Evolutionary conservation across 192 early-diverging fungal genomes (phyloP).

Genomic region (Coemansia sp.): DNA sequence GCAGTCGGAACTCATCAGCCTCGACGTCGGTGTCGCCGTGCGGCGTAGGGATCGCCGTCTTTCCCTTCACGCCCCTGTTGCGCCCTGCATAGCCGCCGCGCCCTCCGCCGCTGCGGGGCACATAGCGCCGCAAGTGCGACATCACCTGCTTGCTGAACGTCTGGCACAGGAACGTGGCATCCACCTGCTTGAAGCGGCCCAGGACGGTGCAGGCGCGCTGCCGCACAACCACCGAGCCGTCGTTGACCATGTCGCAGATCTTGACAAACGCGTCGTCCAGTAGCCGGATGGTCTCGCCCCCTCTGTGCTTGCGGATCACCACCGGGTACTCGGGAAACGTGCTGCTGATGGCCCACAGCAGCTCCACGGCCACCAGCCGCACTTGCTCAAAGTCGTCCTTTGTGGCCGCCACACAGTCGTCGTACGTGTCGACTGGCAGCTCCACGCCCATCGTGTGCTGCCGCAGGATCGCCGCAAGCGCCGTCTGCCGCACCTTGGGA

Average conservation of each 20-base stretch:
- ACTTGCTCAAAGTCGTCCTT: constrained; percentile 74
- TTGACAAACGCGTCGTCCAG: constrained; percentile 77
- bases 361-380: constrained; percentile 63
- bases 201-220: constrained; percentile 72
- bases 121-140: constrained; percentile 58
- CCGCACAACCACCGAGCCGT: constrained; percentile 65
- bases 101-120: constrained; percentile 16
- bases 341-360: constrained; percentile 64
- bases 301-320: constrained; percentile 31
- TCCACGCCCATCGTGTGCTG: constrained; percentile 28
- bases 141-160: constrained; percentile 81
- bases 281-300: constrained; percentile 39
- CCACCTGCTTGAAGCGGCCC: constrained; percentile 65
- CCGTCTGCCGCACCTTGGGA: constrained; percentile 42
- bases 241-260: constrained; percentile 82
- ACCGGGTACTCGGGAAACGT: constrained; percentile 52
- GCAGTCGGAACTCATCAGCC: constrained; percentile 63
- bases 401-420: constrained; percentile 62
- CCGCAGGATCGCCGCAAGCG: constrained; percentile 25
- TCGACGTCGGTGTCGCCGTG: constrained; percentile 65
- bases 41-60: constrained; percentile 58
- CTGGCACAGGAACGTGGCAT: constrained; percentile 59
- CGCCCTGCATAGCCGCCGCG: constrained; percentile 21
- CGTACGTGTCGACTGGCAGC: constrained; percentile 57
- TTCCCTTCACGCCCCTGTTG: constrained; percentile 14